These are phyloP conservation scores for Cercospora berteroae DNA, from an alignment of 2,329 filamentous ascomycete species.

Conservation along the genomic window DNA sequence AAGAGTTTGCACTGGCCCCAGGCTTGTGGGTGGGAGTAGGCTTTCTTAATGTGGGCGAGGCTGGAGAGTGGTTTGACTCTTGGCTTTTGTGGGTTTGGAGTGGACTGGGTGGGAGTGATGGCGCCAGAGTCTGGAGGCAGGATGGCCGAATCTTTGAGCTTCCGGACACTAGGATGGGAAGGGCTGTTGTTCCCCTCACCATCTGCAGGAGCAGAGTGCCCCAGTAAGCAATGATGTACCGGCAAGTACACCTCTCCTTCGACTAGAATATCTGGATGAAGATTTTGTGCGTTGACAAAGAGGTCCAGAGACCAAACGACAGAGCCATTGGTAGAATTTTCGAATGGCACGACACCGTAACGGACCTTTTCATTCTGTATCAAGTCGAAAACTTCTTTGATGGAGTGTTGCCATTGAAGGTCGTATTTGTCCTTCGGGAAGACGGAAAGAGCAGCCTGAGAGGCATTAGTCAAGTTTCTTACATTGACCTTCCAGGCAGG, in stretches of 20 bases:
- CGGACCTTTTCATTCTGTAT: slow-evolving; percentile 65
- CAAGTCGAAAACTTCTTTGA: slow-evolving; percentile 71
- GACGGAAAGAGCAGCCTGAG: slow-evolving; percentile 25
- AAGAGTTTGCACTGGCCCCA: slow-evolving; percentile 87
- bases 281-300: slow-evolving; percentile 68
- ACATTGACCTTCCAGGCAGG: too few species aligned
- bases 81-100: slow-evolving; percentile 49
- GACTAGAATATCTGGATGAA: slow-evolving; percentile 68
- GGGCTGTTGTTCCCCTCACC: background rate
- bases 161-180: slow-evolving; percentile 5
- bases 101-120: slow-evolving; percentile 46
- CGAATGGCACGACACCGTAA: slow-evolving; percentile 86
- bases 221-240: slow-evolving; percentile 85
- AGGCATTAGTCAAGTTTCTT: background rate
- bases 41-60: slow-evolving; percentile 64
- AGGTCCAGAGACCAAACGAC: slow-evolving; percentile 89
- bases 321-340: slow-evolving; percentile 92
- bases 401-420: slow-evolving; percentile 46
- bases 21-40: slow-evolving; percentile 94
- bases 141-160: slow-evolving; percentile 2
- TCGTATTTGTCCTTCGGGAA: slow-evolving; percentile 25
- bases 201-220: slow-evolving; percentile 35
- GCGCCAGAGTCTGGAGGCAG: background rate
- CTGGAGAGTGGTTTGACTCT: slow-evolving; percentile 47
- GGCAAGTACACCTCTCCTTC: slow-evolving; percentile 81